Conservation (phyloP, 495 filamentous ascomycete genomes). For the Peziza echinospora region DNA sequence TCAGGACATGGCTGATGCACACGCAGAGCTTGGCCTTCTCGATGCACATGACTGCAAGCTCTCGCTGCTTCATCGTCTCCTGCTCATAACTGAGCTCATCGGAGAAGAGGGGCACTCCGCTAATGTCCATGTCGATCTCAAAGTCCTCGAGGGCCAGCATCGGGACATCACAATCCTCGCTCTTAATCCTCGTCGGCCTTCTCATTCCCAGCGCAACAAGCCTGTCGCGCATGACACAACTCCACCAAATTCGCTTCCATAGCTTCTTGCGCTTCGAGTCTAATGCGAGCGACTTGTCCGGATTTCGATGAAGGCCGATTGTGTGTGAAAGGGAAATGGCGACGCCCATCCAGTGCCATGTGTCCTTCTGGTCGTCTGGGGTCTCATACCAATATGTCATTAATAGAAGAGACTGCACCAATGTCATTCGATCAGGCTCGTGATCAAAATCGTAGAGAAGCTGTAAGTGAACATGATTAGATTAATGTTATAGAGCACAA, state of each 20-base stretch:
- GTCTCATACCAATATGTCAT: slow-evolving; percentile 90
- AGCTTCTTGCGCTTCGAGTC: slow-evolving; percentile 58
- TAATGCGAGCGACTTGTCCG: slow-evolving; percentile 21
- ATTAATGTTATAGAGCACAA: neutral
- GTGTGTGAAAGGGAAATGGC: slow-evolving; percentile 65
- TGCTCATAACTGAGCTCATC: slow-evolving; percentile 13
- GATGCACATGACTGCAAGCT: slow-evolving; percentile 70
- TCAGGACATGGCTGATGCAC: slow-evolving; percentile 62
- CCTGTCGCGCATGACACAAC: slow-evolving; percentile 74
- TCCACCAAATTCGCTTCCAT: slow-evolving; percentile 92
- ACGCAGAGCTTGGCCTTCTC: slow-evolving; percentile 78
- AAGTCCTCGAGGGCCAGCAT: slow-evolving; percentile 73
- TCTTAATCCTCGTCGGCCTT: slow-evolving; percentile 69
- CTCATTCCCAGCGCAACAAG: slow-evolving; percentile 77
- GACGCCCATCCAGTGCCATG: slow-evolving; percentile 83
- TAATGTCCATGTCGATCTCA: slow-evolving; percentile 45
- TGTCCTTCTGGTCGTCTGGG: slow-evolving; percentile 73
- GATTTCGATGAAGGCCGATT: slow-evolving; percentile 65
- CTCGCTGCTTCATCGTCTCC: slow-evolving; percentile 28
- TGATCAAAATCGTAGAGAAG: slow-evolving; percentile 70
- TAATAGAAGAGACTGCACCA: slow-evolving; percentile 64
- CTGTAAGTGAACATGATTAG: slow-evolving; percentile 14
- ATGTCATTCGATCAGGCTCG: slow-evolving; percentile 55
- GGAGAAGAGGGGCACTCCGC: slow-evolving; percentile 32
- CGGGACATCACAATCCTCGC: slow-evolving; percentile 72